phyloP scores from a whole-genome alignment of 1,139 yeast species.

The Yamadazyma triangularis region DNA sequence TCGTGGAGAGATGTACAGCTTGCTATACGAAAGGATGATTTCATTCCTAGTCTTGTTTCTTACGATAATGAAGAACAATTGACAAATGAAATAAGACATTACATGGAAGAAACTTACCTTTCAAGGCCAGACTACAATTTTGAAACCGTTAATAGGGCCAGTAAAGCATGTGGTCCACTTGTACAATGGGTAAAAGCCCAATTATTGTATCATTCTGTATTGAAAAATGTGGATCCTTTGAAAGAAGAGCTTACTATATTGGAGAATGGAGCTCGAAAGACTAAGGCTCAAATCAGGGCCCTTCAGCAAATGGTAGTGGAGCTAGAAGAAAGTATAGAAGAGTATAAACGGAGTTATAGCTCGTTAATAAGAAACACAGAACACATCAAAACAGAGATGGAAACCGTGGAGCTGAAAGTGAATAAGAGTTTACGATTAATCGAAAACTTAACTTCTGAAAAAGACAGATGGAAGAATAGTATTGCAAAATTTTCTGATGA shows the following conservation, averaged over 20 bases:
- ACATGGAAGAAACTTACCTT: constrained; percentile 59
- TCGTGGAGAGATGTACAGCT: constrained; percentile 83
- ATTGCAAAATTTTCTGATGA: constrained; percentile 47
- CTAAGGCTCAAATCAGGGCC: constrained; percentile 66
- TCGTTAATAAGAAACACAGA: constrained; percentile 74
- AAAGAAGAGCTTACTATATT: constrained; percentile 58
- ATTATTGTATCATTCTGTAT: constrained; percentile 60
- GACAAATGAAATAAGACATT: constrained; percentile 45
- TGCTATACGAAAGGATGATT: constrained; percentile 81
- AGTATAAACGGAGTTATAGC: constrained; percentile 67
- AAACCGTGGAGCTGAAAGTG: constrained; percentile 55
- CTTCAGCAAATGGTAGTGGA: constrained; percentile 80
- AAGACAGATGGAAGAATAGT: constrained; percentile 67
- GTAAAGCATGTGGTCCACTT: constrained; percentile 94
- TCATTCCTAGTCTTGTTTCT: constrained; percentile 75
- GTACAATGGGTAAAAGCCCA: constrained; percentile 91
- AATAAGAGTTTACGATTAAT: constrained; percentile 59
- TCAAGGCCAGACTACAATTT: constrained; percentile 61
- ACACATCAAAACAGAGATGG: constrained; percentile 67
- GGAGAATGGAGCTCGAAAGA: constrained; percentile 58
- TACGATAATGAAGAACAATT: constrained; percentile 64
- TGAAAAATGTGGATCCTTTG: constrained; percentile 73
- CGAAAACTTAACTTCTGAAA: constrained; percentile 62
- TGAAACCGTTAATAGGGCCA: constrained; percentile 80
- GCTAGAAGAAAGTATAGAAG: constrained; percentile 63